Evolutionary conservation across 495 filamentous ascomycete genomes (phyloP).

Genomic region (Talaromyces liani): DNA sequence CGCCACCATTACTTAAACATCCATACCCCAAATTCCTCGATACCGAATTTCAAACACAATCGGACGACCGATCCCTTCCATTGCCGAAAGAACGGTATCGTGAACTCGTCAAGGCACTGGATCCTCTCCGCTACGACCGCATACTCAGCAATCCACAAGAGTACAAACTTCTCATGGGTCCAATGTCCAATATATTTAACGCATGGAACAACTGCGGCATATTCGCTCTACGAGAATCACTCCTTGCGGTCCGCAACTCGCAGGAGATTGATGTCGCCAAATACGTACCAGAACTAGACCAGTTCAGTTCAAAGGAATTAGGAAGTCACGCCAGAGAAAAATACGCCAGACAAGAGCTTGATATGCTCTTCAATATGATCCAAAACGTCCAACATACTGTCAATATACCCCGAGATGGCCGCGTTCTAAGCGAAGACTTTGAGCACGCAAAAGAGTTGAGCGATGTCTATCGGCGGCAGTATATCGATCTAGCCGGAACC

Average conservation of each 20-base stretch:
- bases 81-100: background rate
- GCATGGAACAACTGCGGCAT: background rate
- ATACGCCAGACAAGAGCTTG: background rate
- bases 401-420: background rate
- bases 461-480: background rate
- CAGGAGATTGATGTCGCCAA: background rate
- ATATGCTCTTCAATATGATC: background rate
- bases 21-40: background rate
- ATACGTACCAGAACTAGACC: background rate
- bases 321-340: background rate
- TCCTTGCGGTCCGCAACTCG: background rate
- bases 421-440: background rate
- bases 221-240: background rate
- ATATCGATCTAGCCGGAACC: background rate
- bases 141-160: background rate
- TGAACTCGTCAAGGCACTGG: background rate
- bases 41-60: background rate
- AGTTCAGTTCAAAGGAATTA: background rate
- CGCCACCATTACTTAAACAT: background rate
- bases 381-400: background rate
- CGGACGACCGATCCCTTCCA: background rate
- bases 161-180: background rate
- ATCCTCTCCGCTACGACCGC: slow-evolving; percentile 1
- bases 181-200: background rate
- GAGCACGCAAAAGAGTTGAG: background rate